Percentiles rank a stretch among this genome's conserved stretches.
These are phyloP conservation scores for Dactylella cylindrospora DNA, from an alignment of 2,329 filamentous ascomycete species.

Conservation along the genomic window DNA sequence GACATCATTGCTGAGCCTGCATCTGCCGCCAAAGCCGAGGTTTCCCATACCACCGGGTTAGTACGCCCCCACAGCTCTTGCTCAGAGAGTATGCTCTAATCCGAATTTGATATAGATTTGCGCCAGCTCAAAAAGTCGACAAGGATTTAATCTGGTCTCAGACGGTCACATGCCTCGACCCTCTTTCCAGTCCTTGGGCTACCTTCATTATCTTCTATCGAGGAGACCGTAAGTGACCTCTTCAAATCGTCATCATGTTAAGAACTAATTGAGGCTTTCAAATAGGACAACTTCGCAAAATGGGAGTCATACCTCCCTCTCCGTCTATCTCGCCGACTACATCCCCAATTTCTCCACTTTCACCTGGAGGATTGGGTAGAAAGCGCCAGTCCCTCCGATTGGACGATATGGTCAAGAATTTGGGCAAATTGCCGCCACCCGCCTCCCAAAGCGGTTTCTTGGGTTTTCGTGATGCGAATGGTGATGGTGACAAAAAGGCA, in stretches of 20 bases:
- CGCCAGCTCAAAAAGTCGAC: slow-evolving; percentile 78
- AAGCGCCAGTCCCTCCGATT: slow-evolving; percentile 41
- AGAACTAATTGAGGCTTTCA: slow-evolving; percentile 45
- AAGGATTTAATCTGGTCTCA: slow-evolving; percentile 88
- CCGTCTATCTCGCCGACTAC: slow-evolving; percentile 54
- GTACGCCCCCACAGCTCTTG: background rate
- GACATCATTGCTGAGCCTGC: slow-evolving; percentile 38
- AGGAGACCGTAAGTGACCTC: slow-evolving; percentile 73
- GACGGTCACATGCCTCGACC: slow-evolving; percentile 97
- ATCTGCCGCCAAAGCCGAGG: slow-evolving; percentile 40
- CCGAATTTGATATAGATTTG: slow-evolving; percentile 15
- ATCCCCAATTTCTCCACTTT: slow-evolving; percentile 26
- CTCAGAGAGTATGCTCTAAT: background rate
- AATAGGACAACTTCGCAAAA: slow-evolving; percentile 89
- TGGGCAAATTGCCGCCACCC: slow-evolving; percentile 36
- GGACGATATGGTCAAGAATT: slow-evolving; percentile 38
- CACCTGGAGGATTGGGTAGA: slow-evolving; percentile 10
- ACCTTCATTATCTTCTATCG: slow-evolving; percentile 98
- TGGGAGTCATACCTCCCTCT: slow-evolving; percentile 78
- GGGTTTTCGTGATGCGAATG: slow-evolving; percentile 31
- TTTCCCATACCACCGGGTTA: slow-evolving; percentile 41
- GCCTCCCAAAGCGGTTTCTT: slow-evolving; percentile 36
- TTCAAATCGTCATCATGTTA: background rate
- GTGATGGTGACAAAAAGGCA: slow-evolving; percentile 20
- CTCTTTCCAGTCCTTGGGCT: slow-evolving; percentile 92